These are phyloP conservation scores for Pezicula radicicola DNA, from an alignment of 2,329 filamentous ascomycete genomes.

Conservation along the genomic window DNA sequence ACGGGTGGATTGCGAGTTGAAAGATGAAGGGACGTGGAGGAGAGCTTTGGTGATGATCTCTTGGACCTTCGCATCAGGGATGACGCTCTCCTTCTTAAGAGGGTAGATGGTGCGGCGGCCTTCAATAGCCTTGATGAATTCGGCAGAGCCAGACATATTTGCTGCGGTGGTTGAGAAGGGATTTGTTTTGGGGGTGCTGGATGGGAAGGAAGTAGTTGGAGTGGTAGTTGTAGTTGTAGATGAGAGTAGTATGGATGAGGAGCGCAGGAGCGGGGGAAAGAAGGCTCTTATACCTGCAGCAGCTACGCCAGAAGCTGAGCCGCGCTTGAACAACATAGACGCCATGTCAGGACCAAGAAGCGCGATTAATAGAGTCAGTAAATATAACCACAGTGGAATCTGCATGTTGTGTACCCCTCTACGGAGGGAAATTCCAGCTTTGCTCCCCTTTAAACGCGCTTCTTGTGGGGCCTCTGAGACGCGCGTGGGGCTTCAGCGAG, in stretches of 20 bases:
- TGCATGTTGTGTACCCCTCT: too few species aligned
- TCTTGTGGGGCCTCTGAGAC: too few species aligned
- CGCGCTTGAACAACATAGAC: too few species aligned
- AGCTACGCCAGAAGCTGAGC: too few species aligned
- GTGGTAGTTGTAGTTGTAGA: background rate
- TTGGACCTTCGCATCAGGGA: slow-evolving; percentile 55
- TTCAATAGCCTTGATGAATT: slow-evolving; percentile 59
- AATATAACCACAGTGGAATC: too few species aligned
- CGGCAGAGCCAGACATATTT: slow-evolving; percentile 38
- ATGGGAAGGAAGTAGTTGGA: background rate
- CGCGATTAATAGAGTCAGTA: too few species aligned
- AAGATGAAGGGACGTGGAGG: slow-evolving; percentile 70
- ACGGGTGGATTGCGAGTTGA: slow-evolving; percentile 86
- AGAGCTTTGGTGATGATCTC: slow-evolving; percentile 65
- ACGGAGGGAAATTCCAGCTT: too few species aligned
- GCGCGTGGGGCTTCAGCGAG: too few species aligned
- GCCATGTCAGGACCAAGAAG: too few species aligned
- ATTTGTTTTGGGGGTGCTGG: background rate
- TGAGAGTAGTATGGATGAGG: background rate
- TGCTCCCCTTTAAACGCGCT: too few species aligned
- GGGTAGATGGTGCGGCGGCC: slow-evolving; percentile 67
- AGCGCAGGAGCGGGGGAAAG: too few species aligned
- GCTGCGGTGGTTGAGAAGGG: slow-evolving; percentile 10
- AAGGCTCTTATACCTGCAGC: too few species aligned
- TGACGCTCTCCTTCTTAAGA: slow-evolving; percentile 60